phyloP scores from a whole-genome alignment of 139 green algal species.

The Chlorella sorokiniana region DNA sequence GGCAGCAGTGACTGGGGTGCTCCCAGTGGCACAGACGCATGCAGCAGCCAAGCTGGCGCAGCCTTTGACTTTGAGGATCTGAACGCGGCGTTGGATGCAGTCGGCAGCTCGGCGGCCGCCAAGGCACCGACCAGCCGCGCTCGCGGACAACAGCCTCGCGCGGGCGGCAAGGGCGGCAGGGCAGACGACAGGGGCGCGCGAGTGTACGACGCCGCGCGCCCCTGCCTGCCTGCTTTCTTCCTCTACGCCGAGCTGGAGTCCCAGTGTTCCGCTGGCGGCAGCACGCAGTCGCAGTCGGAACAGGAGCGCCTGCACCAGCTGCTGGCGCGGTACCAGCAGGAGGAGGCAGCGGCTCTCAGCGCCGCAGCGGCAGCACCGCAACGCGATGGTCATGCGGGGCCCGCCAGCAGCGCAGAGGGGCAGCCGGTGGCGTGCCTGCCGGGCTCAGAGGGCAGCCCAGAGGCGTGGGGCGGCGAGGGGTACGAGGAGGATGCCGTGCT shows the following conservation, averaged over 20 bases:
- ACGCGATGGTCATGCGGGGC: too few species aligned
- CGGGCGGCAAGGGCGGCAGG: neutral
- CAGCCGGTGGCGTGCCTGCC: neutral
- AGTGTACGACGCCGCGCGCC: neutral
- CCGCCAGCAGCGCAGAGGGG: neutral
- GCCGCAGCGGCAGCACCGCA: neutral
- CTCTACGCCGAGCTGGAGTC: constrained; percentile 41
- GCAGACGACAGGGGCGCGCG: neutral
- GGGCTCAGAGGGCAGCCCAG: neutral
- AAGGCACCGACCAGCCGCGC: neutral
- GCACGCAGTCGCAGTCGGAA: constrained; percentile 19
- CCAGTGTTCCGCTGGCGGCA: constrained; percentile 4
- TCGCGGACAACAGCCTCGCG: neutral
- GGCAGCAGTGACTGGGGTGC: constrained; percentile 8
- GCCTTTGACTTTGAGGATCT: constrained; percentile 64
- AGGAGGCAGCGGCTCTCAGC: neutral
- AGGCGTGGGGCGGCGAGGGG: constrained; percentile 62
- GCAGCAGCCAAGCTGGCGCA: neutral
- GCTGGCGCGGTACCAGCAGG: constrained; percentile 27
- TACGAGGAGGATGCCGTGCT: constrained; percentile 69
- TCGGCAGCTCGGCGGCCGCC: neutral
- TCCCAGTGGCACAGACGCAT: neutral
- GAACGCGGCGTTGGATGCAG: constrained; percentile 48
- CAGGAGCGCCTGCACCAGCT: constrained; percentile 50
- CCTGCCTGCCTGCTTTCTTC: constrained; percentile 64